phyloP scores from a whole-genome alignment of 192 early-diverging fungal species.

The Chytriomyces hyalinus region DNA sequence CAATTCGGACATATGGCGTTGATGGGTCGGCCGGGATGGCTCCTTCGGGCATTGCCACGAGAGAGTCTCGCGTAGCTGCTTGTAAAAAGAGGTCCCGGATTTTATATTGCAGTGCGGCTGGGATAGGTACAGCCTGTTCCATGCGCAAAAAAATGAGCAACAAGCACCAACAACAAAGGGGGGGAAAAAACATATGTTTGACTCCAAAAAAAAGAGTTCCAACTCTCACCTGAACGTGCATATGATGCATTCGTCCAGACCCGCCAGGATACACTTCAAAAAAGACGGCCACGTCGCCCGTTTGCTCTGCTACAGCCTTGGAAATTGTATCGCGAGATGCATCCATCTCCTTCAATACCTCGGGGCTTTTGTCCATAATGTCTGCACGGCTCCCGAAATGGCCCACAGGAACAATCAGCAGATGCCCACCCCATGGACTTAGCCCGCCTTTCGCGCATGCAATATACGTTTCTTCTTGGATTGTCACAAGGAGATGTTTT shows the following conservation, averaged over 20 bases:
- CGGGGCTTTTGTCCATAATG: constrained; percentile 32
- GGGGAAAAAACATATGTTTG: background rate
- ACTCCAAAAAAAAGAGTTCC: background rate
- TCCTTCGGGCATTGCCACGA: constrained; percentile 46
- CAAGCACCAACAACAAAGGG: constrained; percentile 23
- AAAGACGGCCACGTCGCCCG: constrained; percentile 67
- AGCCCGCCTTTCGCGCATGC: constrained; percentile 91
- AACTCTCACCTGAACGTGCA: constrained; percentile 66
- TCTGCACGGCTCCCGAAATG: constrained; percentile 50
- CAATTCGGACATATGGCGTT: constrained; percentile 39
- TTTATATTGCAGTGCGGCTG: constrained; percentile 44
- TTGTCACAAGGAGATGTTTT: constrained; percentile 87
- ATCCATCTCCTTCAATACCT: constrained; percentile 42
- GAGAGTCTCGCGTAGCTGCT: constrained; percentile 45
- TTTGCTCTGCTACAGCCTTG: constrained; percentile 9
- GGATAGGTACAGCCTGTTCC: constrained; percentile 58
- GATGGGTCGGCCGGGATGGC: constrained; percentile 29
- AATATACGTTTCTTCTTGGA: constrained; percentile 81
- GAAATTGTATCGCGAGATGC: constrained; percentile 21
- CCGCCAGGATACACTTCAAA: constrained; percentile 74
- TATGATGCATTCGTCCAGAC: constrained; percentile 47
- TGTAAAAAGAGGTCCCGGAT: constrained; percentile 48
- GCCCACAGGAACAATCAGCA: constrained; percentile 73
- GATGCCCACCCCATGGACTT: constrained; percentile 79
- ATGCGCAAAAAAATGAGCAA: background rate